Evolutionary conservation across 106 monocot genomes (phyloP).

Genomic region (Dendrobium catenatum): DNA sequence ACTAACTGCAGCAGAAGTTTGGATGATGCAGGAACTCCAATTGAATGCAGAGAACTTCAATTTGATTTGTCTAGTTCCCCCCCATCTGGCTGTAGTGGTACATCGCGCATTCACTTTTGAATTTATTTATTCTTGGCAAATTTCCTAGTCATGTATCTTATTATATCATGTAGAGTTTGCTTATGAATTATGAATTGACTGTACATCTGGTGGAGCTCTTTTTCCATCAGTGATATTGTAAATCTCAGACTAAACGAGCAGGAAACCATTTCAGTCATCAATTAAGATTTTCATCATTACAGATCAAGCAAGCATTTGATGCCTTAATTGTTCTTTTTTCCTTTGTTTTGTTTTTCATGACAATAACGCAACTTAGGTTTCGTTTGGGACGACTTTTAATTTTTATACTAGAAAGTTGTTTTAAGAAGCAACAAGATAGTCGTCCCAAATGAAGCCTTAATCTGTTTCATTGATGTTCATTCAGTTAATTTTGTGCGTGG

Average conservation of each 20-base stretch:
- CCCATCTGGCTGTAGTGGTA: not conserved
- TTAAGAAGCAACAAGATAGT: no score
- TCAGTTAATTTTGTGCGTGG: not conserved
- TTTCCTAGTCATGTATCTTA: constrained; percentile 16
- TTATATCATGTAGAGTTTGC: constrained; percentile 39
- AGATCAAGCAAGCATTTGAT: not conserved
- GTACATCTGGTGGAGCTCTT: constrained; percentile 5
- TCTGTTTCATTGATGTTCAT: not conserved
- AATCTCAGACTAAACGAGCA: not conserved
- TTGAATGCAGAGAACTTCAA: not conserved
- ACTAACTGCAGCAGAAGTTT: not conserved
- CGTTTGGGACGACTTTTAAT: no score
- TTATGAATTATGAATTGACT: constrained; percentile 18
- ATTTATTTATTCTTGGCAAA: constrained; percentile 47
- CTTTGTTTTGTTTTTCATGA: not conserved
- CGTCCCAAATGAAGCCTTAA: not conserved
- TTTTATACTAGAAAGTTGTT: no score
- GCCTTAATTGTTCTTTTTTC: not conserved
- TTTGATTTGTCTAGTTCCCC: constrained; percentile 9
- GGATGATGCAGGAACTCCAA: not conserved
- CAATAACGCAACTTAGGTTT: not conserved
- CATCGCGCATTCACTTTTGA: constrained; percentile 10
- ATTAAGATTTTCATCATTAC: not conserved
- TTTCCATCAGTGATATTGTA: not conserved
- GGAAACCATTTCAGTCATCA: not conserved